These are phyloP conservation scores for Eucalyptus curtisii DNA, from an alignment of 345 rosid genomes.

Conservation along the genomic window DNA sequence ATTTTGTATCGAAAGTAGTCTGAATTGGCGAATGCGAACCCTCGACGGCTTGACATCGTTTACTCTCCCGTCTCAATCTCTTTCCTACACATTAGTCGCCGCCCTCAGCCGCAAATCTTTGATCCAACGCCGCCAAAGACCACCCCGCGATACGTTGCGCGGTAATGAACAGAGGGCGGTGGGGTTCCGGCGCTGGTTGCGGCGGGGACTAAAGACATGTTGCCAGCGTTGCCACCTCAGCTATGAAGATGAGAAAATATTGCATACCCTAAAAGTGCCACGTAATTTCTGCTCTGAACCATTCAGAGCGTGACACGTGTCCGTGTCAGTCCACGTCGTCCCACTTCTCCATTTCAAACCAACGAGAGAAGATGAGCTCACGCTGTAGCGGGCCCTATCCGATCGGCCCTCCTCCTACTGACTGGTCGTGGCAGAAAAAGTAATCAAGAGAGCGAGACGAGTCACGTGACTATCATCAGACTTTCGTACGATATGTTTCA, in stretches of 20 bases:
- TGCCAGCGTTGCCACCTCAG: background rate
- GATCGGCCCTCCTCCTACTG: background rate
- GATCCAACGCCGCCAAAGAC: background rate
- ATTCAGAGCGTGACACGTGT: too few relatives aligned
- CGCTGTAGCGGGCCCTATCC: background rate
- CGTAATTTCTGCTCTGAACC: too few relatives aligned
- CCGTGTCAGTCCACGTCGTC: too few relatives aligned
- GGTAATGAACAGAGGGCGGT: background rate
- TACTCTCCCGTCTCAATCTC: background rate
- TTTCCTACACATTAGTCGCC: background rate
- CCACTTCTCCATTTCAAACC: too few relatives aligned
- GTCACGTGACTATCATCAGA: background rate
- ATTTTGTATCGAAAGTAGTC: background rate
- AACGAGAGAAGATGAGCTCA: background rate
- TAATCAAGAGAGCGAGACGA: background rate
- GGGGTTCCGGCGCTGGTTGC: background rate
- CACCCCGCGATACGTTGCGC: background rate
- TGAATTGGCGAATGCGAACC: background rate
- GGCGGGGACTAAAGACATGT: background rate
- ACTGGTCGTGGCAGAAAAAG: background rate
- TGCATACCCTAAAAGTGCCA: too few relatives aligned
- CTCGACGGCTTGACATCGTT: too few relatives aligned
- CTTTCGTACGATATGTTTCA: background rate
- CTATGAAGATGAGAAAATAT: background rate
- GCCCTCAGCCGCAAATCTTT: background rate